Conservation (phyloP, 352 stramenopile species). For the Phytopythium sindhum region DNA sequence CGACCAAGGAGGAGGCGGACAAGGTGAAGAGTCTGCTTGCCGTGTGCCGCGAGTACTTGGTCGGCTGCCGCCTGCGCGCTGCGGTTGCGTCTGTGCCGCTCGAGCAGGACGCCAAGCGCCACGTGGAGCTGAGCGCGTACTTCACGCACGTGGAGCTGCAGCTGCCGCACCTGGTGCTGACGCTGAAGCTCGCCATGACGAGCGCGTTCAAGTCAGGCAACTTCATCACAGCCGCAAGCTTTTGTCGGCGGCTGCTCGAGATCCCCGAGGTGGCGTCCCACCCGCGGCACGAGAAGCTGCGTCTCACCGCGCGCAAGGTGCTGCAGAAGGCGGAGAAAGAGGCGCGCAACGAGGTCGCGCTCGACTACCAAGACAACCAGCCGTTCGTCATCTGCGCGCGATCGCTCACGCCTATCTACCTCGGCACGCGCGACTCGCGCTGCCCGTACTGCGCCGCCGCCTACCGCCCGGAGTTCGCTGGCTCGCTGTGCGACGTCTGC, state of each 20-base stretch:
- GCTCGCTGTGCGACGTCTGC: constrained; percentile 92
- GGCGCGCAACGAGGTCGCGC: constrained; percentile 95
- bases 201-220: constrained; percentile 99
- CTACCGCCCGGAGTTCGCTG: constrained; percentile 88
- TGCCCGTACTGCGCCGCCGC: constrained; percentile 95
- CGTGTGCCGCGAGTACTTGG: constrained; percentile 97
- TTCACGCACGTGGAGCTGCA: constrained; percentile 99
- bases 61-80: constrained; percentile 95
- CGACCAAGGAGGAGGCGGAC: constrained; percentile 89
- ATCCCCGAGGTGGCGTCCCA: constrained; percentile 93
- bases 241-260: constrained; percentile 98
- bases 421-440: constrained; percentile 81
- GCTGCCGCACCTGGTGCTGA: constrained; percentile 96
- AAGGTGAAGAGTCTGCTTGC: constrained; percentile 95
- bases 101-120: constrained; percentile 79
- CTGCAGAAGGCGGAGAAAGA: constrained; percentile 98
- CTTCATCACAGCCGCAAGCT: constrained; percentile 98
- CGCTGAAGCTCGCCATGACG: constrained; percentile 99
- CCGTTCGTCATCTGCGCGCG: constrained; percentile 95
- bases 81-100: constrained; percentile 68
- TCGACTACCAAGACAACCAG: constrained; percentile 98
- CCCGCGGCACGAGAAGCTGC: constrained; percentile 92
- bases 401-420: constrained; percentile 95
- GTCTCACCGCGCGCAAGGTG: constrained; percentile 95
- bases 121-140: constrained; percentile 98